These are phyloP conservation scores for Trametes polyzona DNA, from an alignment of 1,284 basidiomycete species.

Conservation along the genomic window DNA sequence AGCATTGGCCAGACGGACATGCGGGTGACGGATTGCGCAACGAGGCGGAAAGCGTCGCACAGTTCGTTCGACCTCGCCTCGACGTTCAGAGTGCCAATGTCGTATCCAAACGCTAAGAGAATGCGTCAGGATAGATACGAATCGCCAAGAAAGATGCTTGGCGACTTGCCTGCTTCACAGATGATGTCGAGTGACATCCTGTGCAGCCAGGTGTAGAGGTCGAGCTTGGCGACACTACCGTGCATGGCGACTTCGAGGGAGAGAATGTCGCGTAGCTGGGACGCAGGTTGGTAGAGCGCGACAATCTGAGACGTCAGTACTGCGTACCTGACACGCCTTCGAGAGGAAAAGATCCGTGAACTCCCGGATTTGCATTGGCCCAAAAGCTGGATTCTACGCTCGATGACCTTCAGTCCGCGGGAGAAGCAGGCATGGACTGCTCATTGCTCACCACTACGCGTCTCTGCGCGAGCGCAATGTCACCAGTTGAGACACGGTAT, in stretches of 20 bases:
- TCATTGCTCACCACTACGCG: slow-evolving; percentile 17
- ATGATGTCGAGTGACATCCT: slow-evolving; percentile 53
- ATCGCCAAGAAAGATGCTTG: no score
- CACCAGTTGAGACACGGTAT: background rate
- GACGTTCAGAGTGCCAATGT: slow-evolving; percentile 44
- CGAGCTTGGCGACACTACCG: slow-evolving; percentile 33
- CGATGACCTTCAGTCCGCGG: background rate
- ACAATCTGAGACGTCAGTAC: no score
- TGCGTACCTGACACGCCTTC: slow-evolving; percentile 51
- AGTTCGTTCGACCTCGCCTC: slow-evolving; percentile 42
- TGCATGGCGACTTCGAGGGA: slow-evolving; percentile 17
- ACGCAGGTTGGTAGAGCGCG: background rate
- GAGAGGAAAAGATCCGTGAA: slow-evolving; percentile 56
- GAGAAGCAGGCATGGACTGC: no score
- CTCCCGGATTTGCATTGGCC: slow-evolving; percentile 53
- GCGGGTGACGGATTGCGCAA: slow-evolving; percentile 13
- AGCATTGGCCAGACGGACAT: slow-evolving; percentile 11
- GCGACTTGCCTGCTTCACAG: slow-evolving; percentile 44
- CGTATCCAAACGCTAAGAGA: slow-evolving; percentile 50
- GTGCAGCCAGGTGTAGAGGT: slow-evolving; percentile 45
- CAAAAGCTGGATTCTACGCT: slow-evolving; percentile 60
- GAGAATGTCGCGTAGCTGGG: slow-evolving; percentile 35
- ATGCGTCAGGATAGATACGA: background rate
- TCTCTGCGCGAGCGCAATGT: slow-evolving; percentile 1
- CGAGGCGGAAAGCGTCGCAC: slow-evolving; percentile 40